Base-by-base conservation (phyloP, 2,329 filamentous ascomycete species). In the Pezicula rhizophila region DNA sequence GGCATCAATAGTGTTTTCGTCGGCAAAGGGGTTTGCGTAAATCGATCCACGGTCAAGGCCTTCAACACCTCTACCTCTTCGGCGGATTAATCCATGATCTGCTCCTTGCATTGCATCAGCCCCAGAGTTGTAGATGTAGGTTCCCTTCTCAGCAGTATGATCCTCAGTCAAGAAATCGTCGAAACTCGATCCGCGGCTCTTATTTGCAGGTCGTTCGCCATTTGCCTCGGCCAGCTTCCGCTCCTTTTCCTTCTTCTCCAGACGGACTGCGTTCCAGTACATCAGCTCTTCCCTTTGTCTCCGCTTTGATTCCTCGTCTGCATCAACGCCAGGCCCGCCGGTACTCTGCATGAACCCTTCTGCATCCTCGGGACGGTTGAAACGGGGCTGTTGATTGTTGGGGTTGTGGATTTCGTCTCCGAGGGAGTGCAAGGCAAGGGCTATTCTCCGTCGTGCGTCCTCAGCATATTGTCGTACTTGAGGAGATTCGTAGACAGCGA, bases 331-430 rank as follows among this genome's bases (percentile, higher is more conserved):
- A 1, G 68, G 60, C 28, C 67, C 66, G 4, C 57, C 56, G 17
- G 64, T 68, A 8, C 78, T 79, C 57, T 75, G 67, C 48, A 82
- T 61, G 60, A 84, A 84, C 8, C 80, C 81, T 47, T 84, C 75
- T 49, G 80, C 80, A 64, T 85, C 81, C 62, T 85, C 81, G 45
- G 81, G 81, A 11, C 81, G 70, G 62, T 85, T 85, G 65, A 83
- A 84, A 25, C 77, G 66, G 49, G 81, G 81, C 55, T 78, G 54
- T 47, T 50, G 57, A 20, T 54, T 26, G 28, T 45, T 31, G 33
- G 60, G 59, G 49, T 71, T 66, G 42, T 72, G 68, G 63, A 82
- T 74, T 55, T 71, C 73, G 49, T 84, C 79, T 50, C 79, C 77
- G 25, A 84, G 70, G 8, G 75, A 72, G 59, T 82, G 77, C 12